phyloP scores from a whole-genome alignment of 2,329 filamentous ascomycete genomes.

The Pseudogymnoascus sp. region DNA sequence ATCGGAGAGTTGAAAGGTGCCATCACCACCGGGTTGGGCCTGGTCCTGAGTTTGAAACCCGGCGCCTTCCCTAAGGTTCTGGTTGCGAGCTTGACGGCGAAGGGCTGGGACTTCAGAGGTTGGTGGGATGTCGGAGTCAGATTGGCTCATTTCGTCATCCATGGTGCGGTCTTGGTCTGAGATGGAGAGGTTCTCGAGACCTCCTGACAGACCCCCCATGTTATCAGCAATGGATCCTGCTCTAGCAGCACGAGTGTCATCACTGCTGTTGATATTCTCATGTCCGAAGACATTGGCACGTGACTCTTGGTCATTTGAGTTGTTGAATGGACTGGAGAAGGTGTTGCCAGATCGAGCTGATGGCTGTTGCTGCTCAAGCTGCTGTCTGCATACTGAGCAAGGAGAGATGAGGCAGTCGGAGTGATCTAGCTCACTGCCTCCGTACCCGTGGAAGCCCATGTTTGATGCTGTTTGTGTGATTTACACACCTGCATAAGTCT shows the following conservation, averaged over 20 bases:
- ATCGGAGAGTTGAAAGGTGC: background rate
- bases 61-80: background rate
- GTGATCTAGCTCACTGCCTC: constrained; percentile 1
- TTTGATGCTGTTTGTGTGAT: background rate
- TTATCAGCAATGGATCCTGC: background rate
- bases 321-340: background rate
- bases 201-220: background rate
- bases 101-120: too few relatives aligned
- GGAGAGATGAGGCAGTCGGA: background rate
- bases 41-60: background rate
- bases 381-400: background rate
- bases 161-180: background rate
- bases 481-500: background rate
- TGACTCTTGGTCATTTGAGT: background rate
- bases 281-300: background rate
- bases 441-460: constrained; percentile 3
- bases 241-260: background rate
- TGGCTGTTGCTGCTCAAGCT: background rate
- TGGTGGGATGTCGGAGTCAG: background rate
- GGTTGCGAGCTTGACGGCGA: background rate
- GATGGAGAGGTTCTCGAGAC: background rate
- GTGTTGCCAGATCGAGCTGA: background rate
- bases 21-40: background rate
- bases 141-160: background rate
- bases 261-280: background rate